Base-by-base conservation (phyloP, 345 rosid species). In the Eutrema japonicum region DNA sequence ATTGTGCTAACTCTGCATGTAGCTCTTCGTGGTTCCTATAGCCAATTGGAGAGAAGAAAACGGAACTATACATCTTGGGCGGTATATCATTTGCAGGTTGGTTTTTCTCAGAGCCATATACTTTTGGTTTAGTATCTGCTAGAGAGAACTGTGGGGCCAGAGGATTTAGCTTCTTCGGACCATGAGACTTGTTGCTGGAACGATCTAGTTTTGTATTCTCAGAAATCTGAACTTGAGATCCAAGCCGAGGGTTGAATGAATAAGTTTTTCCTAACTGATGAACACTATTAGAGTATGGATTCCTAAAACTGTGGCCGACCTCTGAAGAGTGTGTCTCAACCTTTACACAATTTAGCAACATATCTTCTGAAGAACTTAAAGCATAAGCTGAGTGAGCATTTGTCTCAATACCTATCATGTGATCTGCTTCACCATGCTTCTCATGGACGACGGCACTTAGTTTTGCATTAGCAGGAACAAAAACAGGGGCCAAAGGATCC, bases 201-300 rank as follows among this genome's bases (percentile, higher is more conserved):
- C 43, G 16, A 38, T 49, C 41, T 55, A 56, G 68, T 73, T 56
- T 77, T 60, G 64, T 68, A 64, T 54, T 62, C 72, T 73, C 73
- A 58, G 72, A 56, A 35, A 72, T 43, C 73, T 66, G 29, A 48
- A 82, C 72, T 66, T 54, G 59, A 73, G 71, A 62, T 47, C 64
- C 78, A 74, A 53, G 48, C 75, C 69, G 69, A 57, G 32, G 47
- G 29, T 53, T 75, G 56, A 73, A 70, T 41, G 83, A 60, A 71
- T 50, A 53, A 9, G 16, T 63, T 37, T 45, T 42, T 22, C 57
- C 80, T 18, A 62, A 65, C 29, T 71, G 56, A 32, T 7, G 61
- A 54, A 50, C 59, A 70, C 69, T 40, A 57, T 14, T n/a, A 32
- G 42, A 66, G 62, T 69, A 45, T 42, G 29, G 66, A 18, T 37